Evolutionary conservation across 2,329 filamentous ascomycete genomes (phyloP).

Genomic region (Ceratocystis lukuohia): DNA sequence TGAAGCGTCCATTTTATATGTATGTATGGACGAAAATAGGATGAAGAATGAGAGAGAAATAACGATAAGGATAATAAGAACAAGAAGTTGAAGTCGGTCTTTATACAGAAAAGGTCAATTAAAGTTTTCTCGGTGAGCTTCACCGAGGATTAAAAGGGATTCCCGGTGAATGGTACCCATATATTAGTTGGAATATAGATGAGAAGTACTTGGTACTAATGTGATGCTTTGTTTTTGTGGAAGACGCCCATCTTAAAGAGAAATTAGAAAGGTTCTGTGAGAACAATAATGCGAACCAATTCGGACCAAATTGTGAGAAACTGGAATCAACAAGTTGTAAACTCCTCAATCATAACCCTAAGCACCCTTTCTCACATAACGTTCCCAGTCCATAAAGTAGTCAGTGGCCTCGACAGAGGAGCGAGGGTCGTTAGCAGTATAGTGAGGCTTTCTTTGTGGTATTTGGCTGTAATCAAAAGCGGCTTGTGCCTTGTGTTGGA

Average conservation of each 20-base stretch:
- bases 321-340: not conserved
- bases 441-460: not conserved
- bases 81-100: not conserved
- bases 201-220: too few species aligned
- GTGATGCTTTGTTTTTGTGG: too few species aligned
- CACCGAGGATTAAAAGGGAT: not conserved
- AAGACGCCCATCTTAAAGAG: too few species aligned
- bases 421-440: not conserved
- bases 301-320: not conserved
- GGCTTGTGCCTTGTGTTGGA: not conserved
- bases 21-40: too few species aligned
- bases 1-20: conserved; percentile 2
- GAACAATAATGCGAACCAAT: too few species aligned
- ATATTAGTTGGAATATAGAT: too few species aligned
- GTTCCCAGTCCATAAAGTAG: conserved; percentile 5
- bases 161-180: too few species aligned
- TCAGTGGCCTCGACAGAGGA: not conserved
- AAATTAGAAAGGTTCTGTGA: too few species aligned
- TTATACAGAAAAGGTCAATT: not conserved
- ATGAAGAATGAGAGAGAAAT: not conserved
- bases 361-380: not conserved
- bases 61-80: not conserved
- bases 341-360: not conserved
- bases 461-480: conserved; percentile 1
- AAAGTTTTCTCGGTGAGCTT: conserved; percentile 6